Evolutionary conservation across 2,329 filamentous ascomycete genomes (phyloP).

Genomic region (Microcyclosporella mali): DNA sequence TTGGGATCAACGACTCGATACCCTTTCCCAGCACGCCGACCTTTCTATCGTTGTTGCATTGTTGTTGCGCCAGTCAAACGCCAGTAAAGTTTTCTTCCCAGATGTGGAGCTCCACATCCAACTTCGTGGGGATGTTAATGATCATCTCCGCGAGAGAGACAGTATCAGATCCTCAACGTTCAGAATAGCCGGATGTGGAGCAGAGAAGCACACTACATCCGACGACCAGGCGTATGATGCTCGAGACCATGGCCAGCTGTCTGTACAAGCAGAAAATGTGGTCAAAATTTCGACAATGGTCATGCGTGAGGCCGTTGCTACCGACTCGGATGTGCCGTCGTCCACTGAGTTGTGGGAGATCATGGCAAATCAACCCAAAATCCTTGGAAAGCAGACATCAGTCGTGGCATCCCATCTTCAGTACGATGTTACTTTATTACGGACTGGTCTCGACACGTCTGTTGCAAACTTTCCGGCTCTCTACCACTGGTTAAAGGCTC

Average conservation of each 20-base stretch:
- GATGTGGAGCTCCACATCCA: conserved; percentile 1
- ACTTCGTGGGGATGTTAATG: conserved; percentile 6
- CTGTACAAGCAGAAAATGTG: conserved; percentile 3
- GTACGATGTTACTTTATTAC: conserved; percentile 11
- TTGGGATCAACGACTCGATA: conserved; percentile 39
- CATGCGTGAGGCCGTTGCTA: not conserved
- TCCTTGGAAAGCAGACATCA: not conserved
- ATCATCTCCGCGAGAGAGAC: conserved; percentile 26
- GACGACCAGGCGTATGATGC: conserved; percentile 24
- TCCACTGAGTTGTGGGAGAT: not conserved
- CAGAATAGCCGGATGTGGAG: conserved; percentile 29
- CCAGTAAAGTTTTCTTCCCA: conserved; percentile 12
- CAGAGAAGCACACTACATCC: conserved; percentile 22
- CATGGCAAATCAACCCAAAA: not conserved
- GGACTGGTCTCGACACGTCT: conserved; percentile 1
- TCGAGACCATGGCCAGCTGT: conserved; percentile 7
- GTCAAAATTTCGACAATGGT: not conserved
- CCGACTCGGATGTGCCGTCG: not conserved
- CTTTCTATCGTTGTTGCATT: conserved; percentile 21
- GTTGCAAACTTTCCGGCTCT: conserved; percentile 10
- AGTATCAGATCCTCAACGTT: conserved; percentile 29
- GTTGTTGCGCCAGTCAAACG: conserved; percentile 24
- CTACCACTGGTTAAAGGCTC: conserved; percentile 8
- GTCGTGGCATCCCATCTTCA: not conserved
- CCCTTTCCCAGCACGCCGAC: conserved; percentile 38